Base-by-base conservation (phyloP, 1,139 yeast species). In the Lizanozyma gosingica region DNA sequence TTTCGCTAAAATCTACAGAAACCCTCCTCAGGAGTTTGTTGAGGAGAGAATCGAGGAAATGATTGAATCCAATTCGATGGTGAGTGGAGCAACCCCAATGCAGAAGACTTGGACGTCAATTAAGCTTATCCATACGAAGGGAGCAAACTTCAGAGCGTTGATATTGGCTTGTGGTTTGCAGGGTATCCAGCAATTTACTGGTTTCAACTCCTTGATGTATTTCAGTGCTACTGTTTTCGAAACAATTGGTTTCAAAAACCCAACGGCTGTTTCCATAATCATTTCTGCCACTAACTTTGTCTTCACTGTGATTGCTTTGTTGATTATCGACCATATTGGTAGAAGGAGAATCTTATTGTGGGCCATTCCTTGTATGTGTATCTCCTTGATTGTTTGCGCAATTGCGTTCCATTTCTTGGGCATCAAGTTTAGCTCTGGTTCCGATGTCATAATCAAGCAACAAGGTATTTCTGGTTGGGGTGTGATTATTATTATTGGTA, bases 141-240 rank as follows among this genome's bases (percentile, higher is more conserved):
- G 95, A 37, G 80, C 94, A 2, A 88, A 90, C 59, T 76, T 86
- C 47, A 76, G 97, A 53, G 97, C 96, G 8, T 72, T 90, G 47
- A 67, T 88, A 36, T 79, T 90, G 52, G 94, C 92, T 4, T 88
- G 96, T 67, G 95, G 94, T 27, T 67, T 88, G 50, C 97, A 90
- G 64, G 96, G 94, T 46, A 84, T 90, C 56, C 97, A 90, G 65
- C 97, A 90, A 62, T 87, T 88, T 53, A 84, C 95, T 16, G 97
- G 97, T 49, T 90, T 88, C 76, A 90, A 90, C 65, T 85, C 97
- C 3, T 73, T 90, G 53, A 85, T 90, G 94, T 90, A 90, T 64
- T 90, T 88, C 63, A 82, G 94, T 43, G 80, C 94, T 34, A 87
- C 96, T 1, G 81, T 90, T 49, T 90, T 90, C 59, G 81, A 85